These are phyloP conservation scores for Xylariales sp. DNA, from an alignment of 2,329 filamentous ascomycete species.

Conservation along the genomic window DNA sequence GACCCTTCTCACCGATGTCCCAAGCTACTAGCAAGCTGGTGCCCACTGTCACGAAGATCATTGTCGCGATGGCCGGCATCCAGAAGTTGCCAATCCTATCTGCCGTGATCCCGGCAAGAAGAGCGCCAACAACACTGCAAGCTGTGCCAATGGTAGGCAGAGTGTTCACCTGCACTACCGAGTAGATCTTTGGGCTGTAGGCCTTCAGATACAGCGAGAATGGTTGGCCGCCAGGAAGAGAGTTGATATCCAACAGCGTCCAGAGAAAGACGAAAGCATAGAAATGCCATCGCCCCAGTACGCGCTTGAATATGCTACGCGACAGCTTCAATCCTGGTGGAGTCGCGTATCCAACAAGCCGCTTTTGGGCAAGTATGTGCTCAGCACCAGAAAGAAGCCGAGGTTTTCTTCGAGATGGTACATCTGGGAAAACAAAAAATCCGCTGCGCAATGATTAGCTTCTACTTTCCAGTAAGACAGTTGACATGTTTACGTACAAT, in stretches of 20 bases:
- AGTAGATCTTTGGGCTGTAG: constrained; percentile 27
- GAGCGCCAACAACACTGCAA: constrained; percentile 30
- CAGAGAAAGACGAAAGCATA: constrained; percentile 34
- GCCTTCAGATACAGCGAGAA: constrained; percentile 37
- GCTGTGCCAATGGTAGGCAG: constrained; percentile 35
- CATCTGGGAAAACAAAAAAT: constrained; percentile 38
- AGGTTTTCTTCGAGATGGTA: constrained; percentile 32
- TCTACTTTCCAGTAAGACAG: background rate
- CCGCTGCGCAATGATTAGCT: constrained; percentile 23
- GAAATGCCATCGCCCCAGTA: constrained; percentile 34
- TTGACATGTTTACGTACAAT: constrained; percentile 20
- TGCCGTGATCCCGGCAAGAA: constrained; percentile 27
- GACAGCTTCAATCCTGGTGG: constrained; percentile 30
- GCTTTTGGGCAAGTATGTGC: constrained; percentile 27
- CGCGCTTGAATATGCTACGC: constrained; percentile 29
- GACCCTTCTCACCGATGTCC: constrained; percentile 31
- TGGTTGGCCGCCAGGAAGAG: constrained; percentile 27
- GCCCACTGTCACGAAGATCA: constrained; percentile 28
- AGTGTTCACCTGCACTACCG: constrained; percentile 35
- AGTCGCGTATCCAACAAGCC: constrained; percentile 19
- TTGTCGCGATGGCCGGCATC: constrained; percentile 26
- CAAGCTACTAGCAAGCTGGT: constrained; percentile 30
- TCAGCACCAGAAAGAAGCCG: constrained; percentile 29
- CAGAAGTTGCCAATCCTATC: constrained; percentile 32
- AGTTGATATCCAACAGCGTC: constrained; percentile 34